Conservation (phyloP, 164 flowering plant species). For the Kingdonia uniflora region DNA sequence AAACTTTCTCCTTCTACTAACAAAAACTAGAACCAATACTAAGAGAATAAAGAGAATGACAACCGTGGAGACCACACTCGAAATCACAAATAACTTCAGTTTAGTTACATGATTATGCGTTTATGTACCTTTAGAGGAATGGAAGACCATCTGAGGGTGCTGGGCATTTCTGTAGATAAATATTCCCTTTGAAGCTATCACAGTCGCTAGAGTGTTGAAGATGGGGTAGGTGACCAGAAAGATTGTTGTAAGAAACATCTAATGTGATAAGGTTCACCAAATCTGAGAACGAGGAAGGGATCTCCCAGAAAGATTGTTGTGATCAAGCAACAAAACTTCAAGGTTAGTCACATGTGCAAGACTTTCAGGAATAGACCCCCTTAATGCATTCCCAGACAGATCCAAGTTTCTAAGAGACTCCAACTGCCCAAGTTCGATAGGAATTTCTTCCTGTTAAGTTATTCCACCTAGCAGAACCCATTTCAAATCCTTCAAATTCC, state of each 20-base stretch:
- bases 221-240: conserved; percentile 50
- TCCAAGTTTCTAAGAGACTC: conserved; percentile 38
- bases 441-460: conserved; percentile 44
- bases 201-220: conserved; percentile 33
- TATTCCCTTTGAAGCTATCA: conserved; percentile 36
- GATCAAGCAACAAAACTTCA: conserved; percentile 37
- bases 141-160: conserved; percentile 25
- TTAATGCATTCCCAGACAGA: conserved; percentile 42
- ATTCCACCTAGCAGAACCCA: conserved; percentile 42
- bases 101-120: conserved; percentile 8
- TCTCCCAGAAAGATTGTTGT: conserved; percentile 44
- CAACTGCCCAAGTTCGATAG: conserved; percentile 34
- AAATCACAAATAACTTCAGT: conserved; percentile 25
- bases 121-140: conserved; percentile 18
- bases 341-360: conserved; percentile 33
- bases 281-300: conserved; percentile 43
- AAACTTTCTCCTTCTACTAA: conserved; percentile 28
- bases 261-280: conserved; percentile 31
- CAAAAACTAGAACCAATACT: conserved; percentile 18
- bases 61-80: conserved; percentile 27
- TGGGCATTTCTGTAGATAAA: conserved; percentile 30
- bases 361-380: conserved; percentile 40
- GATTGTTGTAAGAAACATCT: conserved; percentile 62
- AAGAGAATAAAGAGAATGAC: conserved; percentile 22
- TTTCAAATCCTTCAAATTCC: conserved; percentile 25